phyloP scores from a whole-genome alignment of 805 yeast genomes.

The Pichia eremophila region DNA sequence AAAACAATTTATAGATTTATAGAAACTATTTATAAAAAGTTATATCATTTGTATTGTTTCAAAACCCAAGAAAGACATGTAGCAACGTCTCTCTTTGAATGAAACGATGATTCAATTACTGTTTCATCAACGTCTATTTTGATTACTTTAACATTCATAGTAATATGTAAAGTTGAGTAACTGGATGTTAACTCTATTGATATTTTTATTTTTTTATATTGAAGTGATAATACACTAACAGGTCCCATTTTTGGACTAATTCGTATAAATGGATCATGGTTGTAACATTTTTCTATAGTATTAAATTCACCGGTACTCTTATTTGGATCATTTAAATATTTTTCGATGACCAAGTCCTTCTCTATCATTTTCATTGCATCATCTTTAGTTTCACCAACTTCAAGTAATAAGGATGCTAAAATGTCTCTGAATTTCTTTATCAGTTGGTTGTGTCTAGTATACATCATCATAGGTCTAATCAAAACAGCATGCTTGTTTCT shows the following conservation, averaged over 20 bases:
- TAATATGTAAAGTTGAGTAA: conserved; percentile 10
- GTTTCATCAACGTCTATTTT: conserved; percentile 23
- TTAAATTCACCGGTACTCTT: background rate
- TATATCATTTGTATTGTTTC: conserved; percentile 1
- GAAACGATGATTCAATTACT: conserved; percentile 38
- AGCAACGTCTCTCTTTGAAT: conserved; percentile 41
- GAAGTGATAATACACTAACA: conserved; percentile 8
- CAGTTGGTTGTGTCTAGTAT: conserved; percentile 43
- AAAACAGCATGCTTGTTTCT: conserved; percentile 26
- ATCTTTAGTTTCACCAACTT: conserved; percentile 14
- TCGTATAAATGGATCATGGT: conserved; percentile 16
- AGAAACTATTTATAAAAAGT: background rate
- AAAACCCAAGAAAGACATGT: conserved; percentile 45
- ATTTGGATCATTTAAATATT: conserved; percentile 16
- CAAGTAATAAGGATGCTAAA: conserved; percentile 12
- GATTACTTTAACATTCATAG: conserved; percentile 8
- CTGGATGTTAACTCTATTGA: conserved; percentile 10
- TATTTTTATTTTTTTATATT: conserved; percentile 3
- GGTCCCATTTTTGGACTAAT: conserved; percentile 18
- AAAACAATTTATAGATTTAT: background rate
- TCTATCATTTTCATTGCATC: conserved; percentile 9
- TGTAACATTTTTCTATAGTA: background rate
- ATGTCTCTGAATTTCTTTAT: conserved; percentile 27
- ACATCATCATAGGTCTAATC: conserved; percentile 49
- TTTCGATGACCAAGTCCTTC: conserved; percentile 10